Evolutionary conservation across 495 filamentous ascomycete species (phyloP).

Genomic region (Choiromyces venosus): DNA sequence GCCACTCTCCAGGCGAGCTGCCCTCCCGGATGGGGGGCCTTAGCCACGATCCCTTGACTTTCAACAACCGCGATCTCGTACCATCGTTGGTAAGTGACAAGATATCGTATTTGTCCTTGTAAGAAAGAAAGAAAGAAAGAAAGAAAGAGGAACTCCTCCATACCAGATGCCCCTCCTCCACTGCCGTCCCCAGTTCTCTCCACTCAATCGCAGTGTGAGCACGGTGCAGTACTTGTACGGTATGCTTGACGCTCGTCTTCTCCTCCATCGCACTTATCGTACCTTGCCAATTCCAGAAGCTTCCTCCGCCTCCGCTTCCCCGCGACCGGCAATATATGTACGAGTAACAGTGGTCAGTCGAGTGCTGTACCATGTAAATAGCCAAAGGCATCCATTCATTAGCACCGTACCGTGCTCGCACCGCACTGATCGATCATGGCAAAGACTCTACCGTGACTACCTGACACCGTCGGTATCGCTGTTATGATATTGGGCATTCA

Average conservation of each 20-base stretch:
- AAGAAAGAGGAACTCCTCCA: background rate
- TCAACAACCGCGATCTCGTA: background rate
- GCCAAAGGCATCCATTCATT: background rate
- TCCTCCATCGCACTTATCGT: background rate
- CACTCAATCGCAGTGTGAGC: background rate
- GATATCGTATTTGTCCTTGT: background rate
- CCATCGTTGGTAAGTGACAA: background rate
- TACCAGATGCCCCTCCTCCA: background rate
- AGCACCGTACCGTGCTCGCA: background rate
- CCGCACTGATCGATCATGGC: background rate
- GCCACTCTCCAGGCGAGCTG: background rate
- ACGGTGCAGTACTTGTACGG: background rate
- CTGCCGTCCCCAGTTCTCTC: background rate
- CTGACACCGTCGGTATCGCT: background rate
- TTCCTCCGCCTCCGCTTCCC: background rate
- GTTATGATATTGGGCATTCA: background rate
- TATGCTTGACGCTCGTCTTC: background rate
- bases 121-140: background rate
- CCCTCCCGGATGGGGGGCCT: background rate
- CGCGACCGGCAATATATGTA: background rate
- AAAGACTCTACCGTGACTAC: background rate
- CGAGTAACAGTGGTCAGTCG: background rate
- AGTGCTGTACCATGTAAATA: background rate
- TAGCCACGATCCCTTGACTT: background rate
- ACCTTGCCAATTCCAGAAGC: background rate